Conservation (phyloP, 2,329 filamentous ascomycete species). For the Amphichorda felina region DNA sequence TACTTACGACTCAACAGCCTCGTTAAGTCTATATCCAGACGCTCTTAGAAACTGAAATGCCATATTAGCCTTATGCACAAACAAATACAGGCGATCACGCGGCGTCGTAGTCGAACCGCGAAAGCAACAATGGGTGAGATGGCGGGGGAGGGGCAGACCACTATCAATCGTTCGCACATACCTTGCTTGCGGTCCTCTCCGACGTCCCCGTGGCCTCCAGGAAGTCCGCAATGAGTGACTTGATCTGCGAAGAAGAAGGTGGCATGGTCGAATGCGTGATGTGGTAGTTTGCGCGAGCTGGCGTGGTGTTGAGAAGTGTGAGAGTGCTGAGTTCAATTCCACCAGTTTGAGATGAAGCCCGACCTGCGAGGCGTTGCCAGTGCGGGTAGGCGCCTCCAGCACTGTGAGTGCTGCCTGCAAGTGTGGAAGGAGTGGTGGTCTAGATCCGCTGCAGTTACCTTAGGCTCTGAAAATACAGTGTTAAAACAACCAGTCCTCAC, state of each 20-base stretch:
- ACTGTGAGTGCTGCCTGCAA: too few species aligned
- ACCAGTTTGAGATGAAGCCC: too few species aligned
- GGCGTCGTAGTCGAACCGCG: too few species aligned
- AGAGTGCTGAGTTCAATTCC: too few species aligned
- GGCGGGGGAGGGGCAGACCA: conserved; percentile 4
- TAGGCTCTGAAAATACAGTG: too few species aligned
- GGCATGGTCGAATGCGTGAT: conserved; percentile 19
- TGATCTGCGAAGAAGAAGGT: conserved; percentile 25
- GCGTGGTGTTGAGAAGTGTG: not conserved
- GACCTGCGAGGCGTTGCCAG: too few species aligned
- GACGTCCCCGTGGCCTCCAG: conserved; percentile 27
- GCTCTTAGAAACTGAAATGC: conserved; percentile 39
- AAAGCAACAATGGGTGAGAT: too few species aligned
- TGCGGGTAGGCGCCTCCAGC: too few species aligned
- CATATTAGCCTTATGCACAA: not conserved
- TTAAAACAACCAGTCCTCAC: too few species aligned
- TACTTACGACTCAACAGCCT: conserved; percentile 48
- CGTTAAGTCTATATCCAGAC: conserved; percentile 36
- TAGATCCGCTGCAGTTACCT: too few species aligned
- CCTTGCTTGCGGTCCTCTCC: conserved; percentile 30
- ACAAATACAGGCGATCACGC: too few species aligned
- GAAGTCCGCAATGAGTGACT: conserved; percentile 28
- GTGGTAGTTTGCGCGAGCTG: not conserved
- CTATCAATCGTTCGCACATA: conserved; percentile 16
- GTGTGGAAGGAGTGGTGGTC: too few species aligned